Base-by-base conservation (phyloP, 441 rosid species). In the Arabidopsis lyrata region DNA sequence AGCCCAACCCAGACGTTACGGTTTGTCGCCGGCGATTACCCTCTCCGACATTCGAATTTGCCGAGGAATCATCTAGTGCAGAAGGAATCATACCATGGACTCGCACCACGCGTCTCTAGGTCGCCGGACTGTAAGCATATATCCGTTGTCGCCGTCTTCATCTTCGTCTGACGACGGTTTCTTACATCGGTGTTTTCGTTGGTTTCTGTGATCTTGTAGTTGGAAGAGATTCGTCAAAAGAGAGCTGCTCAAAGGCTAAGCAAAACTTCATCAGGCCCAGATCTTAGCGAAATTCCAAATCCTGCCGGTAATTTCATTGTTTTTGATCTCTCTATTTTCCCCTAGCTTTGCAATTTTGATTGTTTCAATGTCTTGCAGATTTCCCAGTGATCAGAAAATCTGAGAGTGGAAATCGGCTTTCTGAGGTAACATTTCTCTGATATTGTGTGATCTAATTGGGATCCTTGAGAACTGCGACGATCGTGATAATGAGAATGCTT, bases 181-280 rank as follows among this genome's bases (percentile, higher is more conserved):
- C 38, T 49, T 55, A 44, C 57, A 58, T 73, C 42, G 18, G 20
- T 12, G 14, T 10, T 22, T 11, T 56, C 50, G 31, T 13, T 63
- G 50, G 3, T 35, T 58, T 57, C 6, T 52, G 47, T 76, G 73
- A 63, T 54, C 50, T 31, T 66, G 35, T 70, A 95, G 99, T 60
- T 95, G 83, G 90, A 92, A 76, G 99, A 95, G 76, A 92, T 95
- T 80, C 96, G 97, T 58, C 95, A 87, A 73, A 95, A 95, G 71
- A 85, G 97, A 85, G 97, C 99, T 1, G 97, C 93, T 9, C 96
- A 92, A 83, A 88, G 96, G 83, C 78, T 90, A 34, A 84, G 84
- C 90, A 90, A 91, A 81, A 73, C 89, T 12, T 74, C 90, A 20
- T 95, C 98, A 4, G 95, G 94, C 16, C 86, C 98, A 42, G 99